Conservation (phyloP, 345 rosid species). For the Eucalyptus microcorys region DNA sequence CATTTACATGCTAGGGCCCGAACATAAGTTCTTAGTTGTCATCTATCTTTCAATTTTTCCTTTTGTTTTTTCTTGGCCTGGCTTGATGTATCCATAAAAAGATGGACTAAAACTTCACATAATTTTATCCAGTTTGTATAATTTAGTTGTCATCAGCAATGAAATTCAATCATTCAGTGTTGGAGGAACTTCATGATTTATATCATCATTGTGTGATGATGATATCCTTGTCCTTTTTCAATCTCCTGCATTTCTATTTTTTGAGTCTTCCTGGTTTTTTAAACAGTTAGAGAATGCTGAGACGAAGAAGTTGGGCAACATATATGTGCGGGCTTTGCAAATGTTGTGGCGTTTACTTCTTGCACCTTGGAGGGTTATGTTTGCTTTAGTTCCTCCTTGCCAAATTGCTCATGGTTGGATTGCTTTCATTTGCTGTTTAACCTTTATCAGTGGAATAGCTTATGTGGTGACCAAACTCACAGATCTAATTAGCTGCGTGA, state of each 20-base stretch:
- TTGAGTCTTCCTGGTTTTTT: background rate
- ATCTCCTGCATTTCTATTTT: background rate
- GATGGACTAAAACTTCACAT: background rate
- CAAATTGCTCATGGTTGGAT: conserved; percentile 89
- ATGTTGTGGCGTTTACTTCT: conserved; percentile 49
- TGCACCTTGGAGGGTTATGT: conserved; percentile 68
- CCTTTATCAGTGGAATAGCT: conserved; percentile 80
- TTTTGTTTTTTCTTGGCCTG: background rate
- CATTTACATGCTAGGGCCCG: background rate
- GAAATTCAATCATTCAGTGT: background rate
- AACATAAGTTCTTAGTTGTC: background rate
- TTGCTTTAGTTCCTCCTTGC: conserved; percentile 88
- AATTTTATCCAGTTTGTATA: background rate
- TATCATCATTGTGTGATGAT: background rate
- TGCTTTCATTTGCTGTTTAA: conserved; percentile 71
- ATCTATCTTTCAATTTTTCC: background rate
- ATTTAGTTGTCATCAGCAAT: background rate
- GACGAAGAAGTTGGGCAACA: conserved; percentile 43
- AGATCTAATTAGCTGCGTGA: conserved; percentile 84
- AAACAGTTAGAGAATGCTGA: conserved; percentile 54
- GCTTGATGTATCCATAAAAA: background rate
- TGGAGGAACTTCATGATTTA: background rate
- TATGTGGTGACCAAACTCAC: conserved; percentile 63
- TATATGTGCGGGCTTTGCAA: conserved; percentile 23
- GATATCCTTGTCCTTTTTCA: background rate